Conservation (phyloP, 805 yeast genomes). For the Ascoidea asiatica region DNA sequence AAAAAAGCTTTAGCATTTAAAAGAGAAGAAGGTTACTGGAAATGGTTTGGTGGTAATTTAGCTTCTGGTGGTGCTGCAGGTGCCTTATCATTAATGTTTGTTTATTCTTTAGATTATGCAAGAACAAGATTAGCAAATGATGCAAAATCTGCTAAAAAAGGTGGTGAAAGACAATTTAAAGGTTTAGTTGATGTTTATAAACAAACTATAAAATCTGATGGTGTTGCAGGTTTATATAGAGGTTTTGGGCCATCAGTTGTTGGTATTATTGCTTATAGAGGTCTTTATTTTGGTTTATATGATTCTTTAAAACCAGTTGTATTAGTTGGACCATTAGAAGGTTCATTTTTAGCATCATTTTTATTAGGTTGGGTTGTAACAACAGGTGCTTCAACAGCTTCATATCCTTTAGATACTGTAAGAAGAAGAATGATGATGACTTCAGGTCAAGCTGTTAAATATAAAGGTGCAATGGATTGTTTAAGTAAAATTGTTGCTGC, state of each 20-base stretch:
- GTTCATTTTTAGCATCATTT: conserved; percentile 91
- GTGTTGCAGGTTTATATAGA: conserved; percentile 97
- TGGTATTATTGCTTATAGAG: conserved; percentile 97
- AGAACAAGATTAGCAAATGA: conserved; percentile 98
- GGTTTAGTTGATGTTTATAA: conserved; percentile 94
- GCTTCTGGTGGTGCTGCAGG: conserved; percentile 99
- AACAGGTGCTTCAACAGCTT: conserved; percentile 96
- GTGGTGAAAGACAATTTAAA: conserved; percentile 89
- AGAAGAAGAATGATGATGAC: conserved; percentile 99
- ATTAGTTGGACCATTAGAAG: conserved; percentile 86
- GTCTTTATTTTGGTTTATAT: conserved; percentile 95
- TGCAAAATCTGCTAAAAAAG: conserved; percentile 68
- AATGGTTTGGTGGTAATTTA: conserved; percentile 94
- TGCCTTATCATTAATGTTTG: conserved; percentile 85
- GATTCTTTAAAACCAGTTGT: conserved; percentile 93
- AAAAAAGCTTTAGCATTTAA: conserved; percentile 92
- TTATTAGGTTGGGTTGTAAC: conserved; percentile 94
- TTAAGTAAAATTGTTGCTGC: conserved; percentile 84
- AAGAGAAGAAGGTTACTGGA: conserved; percentile 85
- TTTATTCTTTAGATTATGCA: conserved; percentile 94
- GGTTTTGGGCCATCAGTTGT: conserved; percentile 97
- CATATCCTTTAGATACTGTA: conserved; percentile 97
- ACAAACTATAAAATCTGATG: conserved; percentile 89
- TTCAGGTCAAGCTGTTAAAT: conserved; percentile 95
- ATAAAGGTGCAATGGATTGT: conserved; percentile 90